Evolutionary conservation across 805 yeast species (phyloP).

Genomic region (Cyberlindnera mrakii): DNA sequence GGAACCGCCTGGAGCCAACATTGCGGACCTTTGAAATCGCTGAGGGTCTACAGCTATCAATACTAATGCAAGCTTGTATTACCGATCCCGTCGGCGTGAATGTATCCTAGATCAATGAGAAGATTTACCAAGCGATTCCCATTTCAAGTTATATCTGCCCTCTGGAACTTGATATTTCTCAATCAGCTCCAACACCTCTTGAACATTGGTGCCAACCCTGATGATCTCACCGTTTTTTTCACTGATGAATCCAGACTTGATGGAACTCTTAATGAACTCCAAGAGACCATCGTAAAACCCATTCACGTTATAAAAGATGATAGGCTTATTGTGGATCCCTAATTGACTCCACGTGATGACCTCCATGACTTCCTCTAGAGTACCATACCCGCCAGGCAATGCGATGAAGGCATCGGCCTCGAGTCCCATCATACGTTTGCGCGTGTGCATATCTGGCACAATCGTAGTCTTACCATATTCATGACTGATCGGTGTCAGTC

Average conservation of each 20-base stretch:
- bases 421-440: constrained; percentile 80
- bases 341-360: constrained; percentile 87
- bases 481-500: constrained; percentile 50
- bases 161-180: constrained; percentile 59
- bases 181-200: constrained; percentile 60
- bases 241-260: constrained; percentile 62
- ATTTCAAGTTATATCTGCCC: constrained; percentile 67
- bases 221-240: constrained; percentile 61
- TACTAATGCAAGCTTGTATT: too few species aligned
- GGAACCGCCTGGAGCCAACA: too few species aligned
- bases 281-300: constrained; percentile 76
- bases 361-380: constrained; percentile 85
- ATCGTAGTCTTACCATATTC: constrained; percentile 73
- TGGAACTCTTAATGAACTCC: constrained; percentile 52
- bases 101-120: too few species aligned
- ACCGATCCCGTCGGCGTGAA: too few species aligned
- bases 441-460: constrained; percentile 84
- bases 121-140: constrained; percentile 39
- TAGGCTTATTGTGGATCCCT: constrained; percentile 79
- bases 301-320: constrained; percentile 68
- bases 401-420: constrained; percentile 87
- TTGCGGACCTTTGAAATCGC: too few species aligned
- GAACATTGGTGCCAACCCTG: constrained; percentile 60
- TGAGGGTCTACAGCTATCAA: too few species aligned
- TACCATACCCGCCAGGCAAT: constrained; percentile 89